Base-by-base conservation (phyloP, 78 protist genomes). In the Dictyostelium intermedium region DNA sequence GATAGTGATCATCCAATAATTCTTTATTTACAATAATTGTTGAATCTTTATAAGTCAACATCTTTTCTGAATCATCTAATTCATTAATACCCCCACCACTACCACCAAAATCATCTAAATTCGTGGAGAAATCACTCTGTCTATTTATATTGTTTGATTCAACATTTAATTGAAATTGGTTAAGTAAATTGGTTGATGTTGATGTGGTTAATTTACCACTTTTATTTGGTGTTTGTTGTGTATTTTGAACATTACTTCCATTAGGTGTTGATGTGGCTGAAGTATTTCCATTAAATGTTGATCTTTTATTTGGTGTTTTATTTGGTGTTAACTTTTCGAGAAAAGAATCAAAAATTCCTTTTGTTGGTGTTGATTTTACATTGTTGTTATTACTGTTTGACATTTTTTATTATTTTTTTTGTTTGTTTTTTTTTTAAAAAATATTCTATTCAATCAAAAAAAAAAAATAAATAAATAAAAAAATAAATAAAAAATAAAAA, bases 321-420 rank as follows among this genome's bases (percentile, higher is more conserved):
- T 47, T 82, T 9, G 86, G 86, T 56, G 86, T 82, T 6, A 82
- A 47, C 16, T 82, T 82, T 30, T 82, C 76, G 0, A 77, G 25
- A 77, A 77, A n/a, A 18, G 30, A 23, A 23, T 77, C 82, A n/a
- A 77, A 72, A 13, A 72, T 30, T 10, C 37, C 37, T 34, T 72
- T 72, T 6, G 13, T 72, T 27, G 79, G 79, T 72, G 79, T 72
- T 14, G 79, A 72, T 56, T 56, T 56, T 56, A 56, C 66, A 53
- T 53, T 53, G 27, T 56, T 45, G 13, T 45, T 56, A 39, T 39
- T 4, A 23, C 20, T 45, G 7, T 45, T 56, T 56, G 66, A 56
- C 66, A 56, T 56, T 20, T 56, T 56, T 56, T 56, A 56, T 56
- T 56, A 20, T 56, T 56, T 45, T 9, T 45, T 56, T 3, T 56